Percentiles rank a stretch among this genome's conserved stretches.
Evolutionary conservation across 306 rosid species (phyloP).

Genomic region (Trifolium pratense): DNA sequence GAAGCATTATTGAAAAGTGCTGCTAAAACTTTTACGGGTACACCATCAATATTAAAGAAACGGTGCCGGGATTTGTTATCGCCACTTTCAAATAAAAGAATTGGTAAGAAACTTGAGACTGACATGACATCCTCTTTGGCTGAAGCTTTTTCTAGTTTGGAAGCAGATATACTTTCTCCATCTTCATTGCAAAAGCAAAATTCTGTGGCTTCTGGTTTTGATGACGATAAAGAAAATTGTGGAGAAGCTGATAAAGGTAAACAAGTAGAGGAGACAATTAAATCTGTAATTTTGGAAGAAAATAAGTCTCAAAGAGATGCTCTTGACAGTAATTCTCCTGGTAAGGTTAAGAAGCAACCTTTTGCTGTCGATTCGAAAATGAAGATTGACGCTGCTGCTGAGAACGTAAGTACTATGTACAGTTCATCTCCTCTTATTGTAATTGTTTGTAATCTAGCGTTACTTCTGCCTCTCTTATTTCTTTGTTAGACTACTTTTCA

Average conservation of each 20-base stretch:
- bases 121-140: constrained; percentile 63
- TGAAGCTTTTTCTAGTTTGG: constrained; percentile 74
- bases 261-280: constrained; percentile 42
- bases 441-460: not conserved
- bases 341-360: constrained; percentile 46
- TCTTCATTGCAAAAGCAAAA: constrained; percentile 50
- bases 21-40: constrained; percentile 80
- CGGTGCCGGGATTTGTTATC: constrained; percentile 80
- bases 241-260: constrained; percentile 41
- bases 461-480: constrained; percentile 4
- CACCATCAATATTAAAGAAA: constrained; percentile 95
- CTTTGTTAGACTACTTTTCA: not conserved
- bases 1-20: constrained; percentile 89
- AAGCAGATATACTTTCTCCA: constrained; percentile 48
- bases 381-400: constrained; percentile 48
- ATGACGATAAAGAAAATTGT: constrained; percentile 60
- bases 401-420: constrained; percentile 55
- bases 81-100: constrained; percentile 84
- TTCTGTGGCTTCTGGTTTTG: constrained; percentile 46
- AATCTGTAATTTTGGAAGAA: constrained; percentile 37
- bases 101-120: constrained; percentile 72
- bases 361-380: constrained; percentile 44
- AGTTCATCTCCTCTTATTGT: constrained; percentile 6
- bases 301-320: constrained; percentile 42
- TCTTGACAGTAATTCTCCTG: constrained; percentile 47